A percentile compares a stretch with the other conserved stretches of the same genome.
phyloP scores from a whole-genome alignment of 2,329 filamentous ascomycete species.

The Diaporthe australafricana region DNA sequence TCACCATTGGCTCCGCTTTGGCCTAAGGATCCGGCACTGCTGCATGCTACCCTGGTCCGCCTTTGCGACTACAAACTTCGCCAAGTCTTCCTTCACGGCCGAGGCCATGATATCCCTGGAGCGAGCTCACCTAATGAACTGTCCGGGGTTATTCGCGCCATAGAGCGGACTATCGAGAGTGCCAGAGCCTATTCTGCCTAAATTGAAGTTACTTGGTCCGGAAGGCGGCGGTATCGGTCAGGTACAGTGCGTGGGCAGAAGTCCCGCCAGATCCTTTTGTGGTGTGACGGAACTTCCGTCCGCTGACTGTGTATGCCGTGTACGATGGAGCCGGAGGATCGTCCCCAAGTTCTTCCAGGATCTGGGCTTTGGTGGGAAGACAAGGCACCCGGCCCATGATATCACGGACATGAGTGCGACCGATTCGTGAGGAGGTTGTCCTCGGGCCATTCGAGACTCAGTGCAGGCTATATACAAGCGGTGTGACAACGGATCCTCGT shows the following conservation, averaged over 20 bases:
- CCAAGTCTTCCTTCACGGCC: conserved; percentile 42
- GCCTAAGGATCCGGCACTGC: conserved; percentile 33
- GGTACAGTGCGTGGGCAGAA: neutral
- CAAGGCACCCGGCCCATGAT: conserved; percentile 1
- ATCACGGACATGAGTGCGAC: neutral
- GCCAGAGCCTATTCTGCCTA: conserved; percentile 23
- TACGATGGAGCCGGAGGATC: too few species aligned
- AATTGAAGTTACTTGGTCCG: neutral
- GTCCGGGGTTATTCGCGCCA: conserved; percentile 42
- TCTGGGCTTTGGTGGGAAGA: too few species aligned
- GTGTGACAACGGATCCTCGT: conserved; percentile 9
- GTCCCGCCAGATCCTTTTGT: neutral
- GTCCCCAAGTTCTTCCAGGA: too few species aligned
- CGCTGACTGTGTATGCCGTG: too few species aligned
- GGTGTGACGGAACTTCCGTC: too few species aligned
- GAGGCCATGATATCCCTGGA: conserved; percentile 45
- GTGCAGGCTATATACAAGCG: conserved; percentile 9
- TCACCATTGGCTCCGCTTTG: conserved; percentile 20
- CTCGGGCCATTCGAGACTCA: conserved; percentile 3
- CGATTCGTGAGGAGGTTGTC: conserved; percentile 8
- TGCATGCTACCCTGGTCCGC: conserved; percentile 39
- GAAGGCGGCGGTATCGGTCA: neutral
- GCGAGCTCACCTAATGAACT: conserved; percentile 41
- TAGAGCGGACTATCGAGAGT: conserved; percentile 44
- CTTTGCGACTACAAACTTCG: conserved; percentile 39